Percentiles rank a stretch among this genome's conserved stretches.
Conservation (phyloP, 768 basidiomycete species). For the Gymnopilus junonius region DNA sequence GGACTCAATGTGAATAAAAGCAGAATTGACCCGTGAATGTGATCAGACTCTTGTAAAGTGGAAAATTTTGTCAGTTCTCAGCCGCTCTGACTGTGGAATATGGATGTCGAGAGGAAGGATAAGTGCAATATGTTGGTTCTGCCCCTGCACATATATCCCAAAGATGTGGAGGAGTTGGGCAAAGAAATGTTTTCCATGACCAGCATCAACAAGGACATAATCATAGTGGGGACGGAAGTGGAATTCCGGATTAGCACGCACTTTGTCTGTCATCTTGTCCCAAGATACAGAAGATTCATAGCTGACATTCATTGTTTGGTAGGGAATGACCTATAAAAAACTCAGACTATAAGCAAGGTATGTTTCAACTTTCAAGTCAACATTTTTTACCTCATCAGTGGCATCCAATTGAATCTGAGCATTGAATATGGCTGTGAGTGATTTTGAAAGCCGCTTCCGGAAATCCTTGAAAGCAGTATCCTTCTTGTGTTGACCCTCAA, state of each 20-base stretch:
- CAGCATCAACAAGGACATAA: background rate
- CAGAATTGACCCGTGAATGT: background rate
- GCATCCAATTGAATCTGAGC: background rate
- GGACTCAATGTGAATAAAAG: conserved; percentile 7
- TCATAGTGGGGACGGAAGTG: background rate
- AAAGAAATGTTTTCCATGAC: background rate
- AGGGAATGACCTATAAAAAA: background rate
- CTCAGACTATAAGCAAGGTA: too few species aligned
- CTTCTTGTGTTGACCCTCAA: background rate
- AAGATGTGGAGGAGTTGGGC: background rate
- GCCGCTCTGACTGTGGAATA: background rate
- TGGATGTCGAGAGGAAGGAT: conserved; percentile 8
- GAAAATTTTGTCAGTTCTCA: conserved; percentile 6
- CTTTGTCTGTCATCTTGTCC: background rate
- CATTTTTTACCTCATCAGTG: background rate
- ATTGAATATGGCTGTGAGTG: background rate
- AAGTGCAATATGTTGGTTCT: background rate
- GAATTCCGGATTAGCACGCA: background rate
- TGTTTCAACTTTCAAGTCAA: background rate
- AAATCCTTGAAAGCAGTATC: background rate
- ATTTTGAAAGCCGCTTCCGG: background rate
- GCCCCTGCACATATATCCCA: background rate
- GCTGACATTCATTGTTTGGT: background rate
- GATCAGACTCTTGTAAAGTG: conserved; percentile 1
- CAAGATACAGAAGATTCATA: background rate